Evolutionary conservation across 2,329 filamentous ascomycete genomes (phyloP).

Genomic region (Aspergillus uvarum): DNA sequence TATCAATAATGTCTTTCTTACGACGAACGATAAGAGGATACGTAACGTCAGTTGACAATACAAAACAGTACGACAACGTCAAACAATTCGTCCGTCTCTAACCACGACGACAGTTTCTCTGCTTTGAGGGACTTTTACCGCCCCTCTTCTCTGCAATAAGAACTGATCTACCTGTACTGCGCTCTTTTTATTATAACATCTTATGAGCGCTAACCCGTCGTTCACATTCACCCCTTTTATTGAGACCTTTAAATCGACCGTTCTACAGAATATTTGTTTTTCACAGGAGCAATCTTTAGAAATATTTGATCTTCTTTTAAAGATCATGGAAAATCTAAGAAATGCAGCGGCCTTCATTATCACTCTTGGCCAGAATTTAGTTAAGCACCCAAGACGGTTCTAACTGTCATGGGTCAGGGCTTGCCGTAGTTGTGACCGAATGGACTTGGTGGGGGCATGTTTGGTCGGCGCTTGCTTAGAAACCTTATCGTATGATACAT

Average conservation of each 20-base stretch:
- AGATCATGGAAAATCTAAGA: background rate
- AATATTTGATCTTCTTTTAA: background rate
- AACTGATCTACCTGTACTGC: background rate
- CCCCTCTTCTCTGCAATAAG: no score
- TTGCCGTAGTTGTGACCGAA: background rate
- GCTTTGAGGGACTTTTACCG: no score
- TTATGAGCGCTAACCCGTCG: background rate
- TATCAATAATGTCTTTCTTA: no score
- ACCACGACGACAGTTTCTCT: no score
- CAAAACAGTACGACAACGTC: no score
- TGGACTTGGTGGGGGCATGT: background rate
- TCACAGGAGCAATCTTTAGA: background rate
- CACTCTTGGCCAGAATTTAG: background rate
- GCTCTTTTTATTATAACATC: background rate
- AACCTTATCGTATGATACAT: background rate
- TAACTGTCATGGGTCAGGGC: background rate
- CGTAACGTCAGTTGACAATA: no score
- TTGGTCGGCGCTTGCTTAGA: background rate
- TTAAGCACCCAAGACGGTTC: background rate
- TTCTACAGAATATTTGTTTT: background rate
- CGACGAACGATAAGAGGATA: no score
- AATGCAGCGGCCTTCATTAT: background rate
- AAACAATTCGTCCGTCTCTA: no score
- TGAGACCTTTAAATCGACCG: background rate
- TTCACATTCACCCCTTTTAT: background rate